Percentiles rank a stretch among this genome's conserved stretches.
Evolutionary conservation across 2,329 filamentous ascomycete species (phyloP).

Genomic region (Plenodomus lindquistii): DNA sequence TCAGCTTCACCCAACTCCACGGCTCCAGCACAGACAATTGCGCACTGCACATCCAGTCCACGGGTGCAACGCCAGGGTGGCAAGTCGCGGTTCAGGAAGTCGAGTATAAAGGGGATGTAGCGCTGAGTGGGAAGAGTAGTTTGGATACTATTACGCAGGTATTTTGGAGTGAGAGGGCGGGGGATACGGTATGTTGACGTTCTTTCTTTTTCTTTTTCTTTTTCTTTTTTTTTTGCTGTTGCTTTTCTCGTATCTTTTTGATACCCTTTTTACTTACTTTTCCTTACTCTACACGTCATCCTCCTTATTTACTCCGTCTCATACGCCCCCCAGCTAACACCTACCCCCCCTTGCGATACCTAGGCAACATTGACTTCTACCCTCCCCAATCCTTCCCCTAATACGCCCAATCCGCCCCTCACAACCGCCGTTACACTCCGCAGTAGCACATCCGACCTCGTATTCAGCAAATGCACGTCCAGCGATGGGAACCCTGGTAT

Average conservation of each 20-base stretch:
- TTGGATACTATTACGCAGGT: conserved; percentile 30
- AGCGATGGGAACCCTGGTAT: conserved; percentile 32
- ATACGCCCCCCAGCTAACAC: too few species aligned
- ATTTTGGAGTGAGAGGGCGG: conserved; percentile 37
- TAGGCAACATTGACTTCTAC: neutral
- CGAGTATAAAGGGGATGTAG: conserved; percentile 27
- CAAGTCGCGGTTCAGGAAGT: conserved; percentile 34
- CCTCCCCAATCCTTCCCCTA: conserved; percentile 2
- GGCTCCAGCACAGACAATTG: conserved; percentile 34
- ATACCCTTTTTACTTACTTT: too few species aligned
- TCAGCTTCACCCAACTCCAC: conserved; percentile 29
- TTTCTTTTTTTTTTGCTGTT: neutral
- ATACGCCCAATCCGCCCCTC: conserved; percentile 32
- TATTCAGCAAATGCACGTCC: conserved; percentile 36
- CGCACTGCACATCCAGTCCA: conserved; percentile 33
- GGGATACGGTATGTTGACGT: conserved; percentile 27
- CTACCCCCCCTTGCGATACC: neutral
- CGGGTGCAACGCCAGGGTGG: conserved; percentile 30
- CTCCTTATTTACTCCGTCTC: neutral
- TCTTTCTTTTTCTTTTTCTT: neutral
- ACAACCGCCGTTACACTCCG: conserved; percentile 30
- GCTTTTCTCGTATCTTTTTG: too few species aligned
- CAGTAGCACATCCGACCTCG: conserved; percentile 26
- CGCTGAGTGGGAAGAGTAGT: conserved; percentile 24
- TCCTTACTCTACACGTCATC: neutral